Conservation (phyloP, 345 rosid genomes). For the Schrenkiella parvula region DNA sequence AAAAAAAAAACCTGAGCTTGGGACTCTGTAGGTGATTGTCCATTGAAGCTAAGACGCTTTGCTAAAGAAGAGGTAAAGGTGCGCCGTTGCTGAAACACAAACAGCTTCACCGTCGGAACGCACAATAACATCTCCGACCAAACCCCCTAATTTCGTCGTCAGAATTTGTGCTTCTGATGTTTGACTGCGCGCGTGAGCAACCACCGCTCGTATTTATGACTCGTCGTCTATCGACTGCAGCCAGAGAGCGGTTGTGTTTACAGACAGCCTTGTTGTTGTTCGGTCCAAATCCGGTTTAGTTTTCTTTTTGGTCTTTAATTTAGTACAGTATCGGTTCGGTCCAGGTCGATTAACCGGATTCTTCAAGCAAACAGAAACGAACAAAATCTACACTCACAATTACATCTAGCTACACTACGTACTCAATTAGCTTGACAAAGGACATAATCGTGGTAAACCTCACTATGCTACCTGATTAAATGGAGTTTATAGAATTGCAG, state of each 20-base stretch:
- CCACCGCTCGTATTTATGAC: neutral
- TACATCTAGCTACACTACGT: too few relatives aligned
- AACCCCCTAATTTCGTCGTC: neutral
- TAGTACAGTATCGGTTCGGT: neutral
- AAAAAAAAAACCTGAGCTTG: slow-evolving; percentile 20
- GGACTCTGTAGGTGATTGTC: neutral
- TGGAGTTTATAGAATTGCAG: too few relatives aligned
- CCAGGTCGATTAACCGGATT: neutral
- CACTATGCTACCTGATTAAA: too few relatives aligned
- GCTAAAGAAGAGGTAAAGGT: slow-evolving; percentile 5
- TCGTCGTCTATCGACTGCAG: neutral
- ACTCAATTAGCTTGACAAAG: too few relatives aligned
- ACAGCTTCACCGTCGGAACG: slow-evolving; percentile 7
- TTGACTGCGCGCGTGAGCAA: neutral
- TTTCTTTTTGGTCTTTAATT: neutral
- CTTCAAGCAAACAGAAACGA: too few relatives aligned
- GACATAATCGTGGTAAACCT: too few relatives aligned
- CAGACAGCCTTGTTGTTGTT: too few relatives aligned
- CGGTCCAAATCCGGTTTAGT: neutral
- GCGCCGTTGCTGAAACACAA: slow-evolving; percentile 1
- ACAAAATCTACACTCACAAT: too few relatives aligned
- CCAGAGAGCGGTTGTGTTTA: neutral
- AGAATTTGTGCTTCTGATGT: neutral
- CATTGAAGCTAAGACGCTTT: neutral
- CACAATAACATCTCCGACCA: slow-evolving; percentile 12